Conservation (phyloP, 1,139 yeast species). For the Suhomyces terraborum region DNA sequence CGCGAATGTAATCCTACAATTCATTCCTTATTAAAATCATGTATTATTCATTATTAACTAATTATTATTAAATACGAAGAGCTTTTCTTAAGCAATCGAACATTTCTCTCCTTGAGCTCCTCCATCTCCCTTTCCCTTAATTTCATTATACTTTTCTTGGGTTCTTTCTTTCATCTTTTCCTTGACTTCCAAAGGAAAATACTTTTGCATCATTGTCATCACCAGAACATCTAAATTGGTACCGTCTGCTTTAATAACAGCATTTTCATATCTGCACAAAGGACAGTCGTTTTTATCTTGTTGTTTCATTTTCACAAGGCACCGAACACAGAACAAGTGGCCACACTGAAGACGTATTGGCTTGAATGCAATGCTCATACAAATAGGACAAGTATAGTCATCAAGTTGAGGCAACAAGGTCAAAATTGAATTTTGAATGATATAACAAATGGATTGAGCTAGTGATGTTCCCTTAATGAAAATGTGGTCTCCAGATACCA, state of each 20-base stretch:
- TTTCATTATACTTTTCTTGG: constrained; percentile 48
- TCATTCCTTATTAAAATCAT: too few relatives aligned
- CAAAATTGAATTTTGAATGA: constrained; percentile 56
- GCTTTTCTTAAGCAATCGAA: constrained; percentile 20
- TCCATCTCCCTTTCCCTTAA: constrained; percentile 9
- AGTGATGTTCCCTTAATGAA: constrained; percentile 51
- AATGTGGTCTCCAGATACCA: constrained; percentile 48
- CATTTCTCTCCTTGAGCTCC: constrained; percentile 30
- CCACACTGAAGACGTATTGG: constrained; percentile 65
- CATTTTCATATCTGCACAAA: constrained; percentile 56
- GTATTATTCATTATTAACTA: too few relatives aligned
- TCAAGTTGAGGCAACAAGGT: constrained; percentile 70
- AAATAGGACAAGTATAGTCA: constrained; percentile 73
- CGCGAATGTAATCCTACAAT: too few relatives aligned
- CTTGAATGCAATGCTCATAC: constrained; percentile 68
- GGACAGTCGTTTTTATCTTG: constrained; percentile 64
- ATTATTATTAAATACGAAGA: not conserved
- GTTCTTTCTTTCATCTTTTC: constrained; percentile 61
- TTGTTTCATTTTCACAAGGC: constrained; percentile 66
- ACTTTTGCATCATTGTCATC: constrained; percentile 54
- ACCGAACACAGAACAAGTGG: constrained; percentile 71
- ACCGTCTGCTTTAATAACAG: constrained; percentile 60
- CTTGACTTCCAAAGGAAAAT: constrained; percentile 69
- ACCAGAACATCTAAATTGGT: constrained; percentile 58
- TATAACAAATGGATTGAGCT: constrained; percentile 55